A percentile compares a stretch with the other conserved stretches of the same genome.
These are phyloP conservation scores for Plasmodium vinckei DNA, from an alignment of 169 alveolate species.

Conservation along the genomic window DNA sequence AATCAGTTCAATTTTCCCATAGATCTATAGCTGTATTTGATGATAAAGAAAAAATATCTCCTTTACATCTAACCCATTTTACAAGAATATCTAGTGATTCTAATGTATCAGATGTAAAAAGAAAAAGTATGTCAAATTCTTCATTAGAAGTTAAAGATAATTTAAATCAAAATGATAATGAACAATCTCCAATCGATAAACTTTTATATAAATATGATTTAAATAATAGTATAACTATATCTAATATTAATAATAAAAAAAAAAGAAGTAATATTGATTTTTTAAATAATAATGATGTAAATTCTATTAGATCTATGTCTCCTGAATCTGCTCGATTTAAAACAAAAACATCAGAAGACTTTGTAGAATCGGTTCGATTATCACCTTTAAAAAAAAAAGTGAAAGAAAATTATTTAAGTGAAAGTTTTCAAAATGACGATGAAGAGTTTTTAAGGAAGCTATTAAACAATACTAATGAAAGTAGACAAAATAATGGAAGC, in stretches of 20 bases:
- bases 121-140: slow-evolving; percentile 25
- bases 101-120: slow-evolving; percentile 29
- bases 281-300: background rate
- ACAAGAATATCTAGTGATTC: slow-evolving; percentile 75
- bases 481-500: no score
- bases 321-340: slow-evolving; percentile 29
- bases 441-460: slow-evolving; percentile 1
- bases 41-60: slow-evolving; percentile 61
- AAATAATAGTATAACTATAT: background rate
- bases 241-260: background rate
- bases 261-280: background rate
- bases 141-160: background rate
- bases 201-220: slow-evolving; percentile 34
- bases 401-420: background rate
- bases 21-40: slow-evolving; percentile 68
- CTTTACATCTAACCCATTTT: slow-evolving; percentile 59
- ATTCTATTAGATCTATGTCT: slow-evolving; percentile 7
- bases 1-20: slow-evolving; percentile 70
- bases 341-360: slow-evolving; percentile 29
- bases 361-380: slow-evolving; percentile 27
- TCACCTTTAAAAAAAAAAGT: slow-evolving; percentile 34
- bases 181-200: slow-evolving; percentile 58
- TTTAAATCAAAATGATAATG: background rate
- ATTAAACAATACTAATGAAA: background rate
- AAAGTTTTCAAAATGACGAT: background rate